phyloP scores from a whole-genome alignment of 1,139 yeast genomes.

The Yamadazyma membranifaciens region DNA sequence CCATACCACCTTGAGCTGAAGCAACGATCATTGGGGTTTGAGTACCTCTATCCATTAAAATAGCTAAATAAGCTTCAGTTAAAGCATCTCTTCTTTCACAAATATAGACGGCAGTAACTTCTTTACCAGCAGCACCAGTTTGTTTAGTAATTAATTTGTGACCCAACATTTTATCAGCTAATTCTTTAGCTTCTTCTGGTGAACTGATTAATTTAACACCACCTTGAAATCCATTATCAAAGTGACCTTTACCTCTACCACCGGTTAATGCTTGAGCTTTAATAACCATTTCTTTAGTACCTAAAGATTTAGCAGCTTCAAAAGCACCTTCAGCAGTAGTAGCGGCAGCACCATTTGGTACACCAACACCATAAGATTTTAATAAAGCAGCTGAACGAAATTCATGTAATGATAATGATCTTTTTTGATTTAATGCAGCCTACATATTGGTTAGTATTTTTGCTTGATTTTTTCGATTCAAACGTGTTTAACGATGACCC shows the following conservation, averaged over 20 bases:
- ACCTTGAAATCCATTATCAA: slow-evolving; percentile 92
- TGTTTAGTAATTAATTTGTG: slow-evolving; percentile 96
- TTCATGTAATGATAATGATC: slow-evolving; percentile 90
- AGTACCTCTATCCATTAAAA: slow-evolving; percentile 88
- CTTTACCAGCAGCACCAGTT: slow-evolving; percentile 96
- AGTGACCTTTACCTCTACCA: slow-evolving; percentile 99
- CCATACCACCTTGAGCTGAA: slow-evolving; percentile 99
- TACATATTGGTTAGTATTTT: slow-evolving; percentile 5
- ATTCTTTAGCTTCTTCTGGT: slow-evolving; percentile 82
- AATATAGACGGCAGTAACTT: slow-evolving; percentile 93
- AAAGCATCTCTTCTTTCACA: slow-evolving; percentile 93
- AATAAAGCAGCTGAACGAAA: slow-evolving; percentile 92
- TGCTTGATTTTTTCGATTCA: not conserved
- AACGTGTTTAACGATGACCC: not conserved
- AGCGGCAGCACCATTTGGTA: slow-evolving; percentile 91
- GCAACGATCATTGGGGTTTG: slow-evolving; percentile 94
- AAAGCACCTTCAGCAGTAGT: slow-evolving; percentile 86
- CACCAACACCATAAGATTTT: slow-evolving; percentile 79
- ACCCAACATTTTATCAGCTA: slow-evolving; percentile 86
- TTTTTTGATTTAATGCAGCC: slow-evolving; percentile 33
- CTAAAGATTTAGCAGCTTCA: slow-evolving; percentile 64
- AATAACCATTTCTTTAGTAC: slow-evolving; percentile 81
- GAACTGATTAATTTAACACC: slow-evolving; percentile 91
- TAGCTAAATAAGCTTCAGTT: slow-evolving; percentile 94
- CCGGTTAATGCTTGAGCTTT: slow-evolving; percentile 99